Percentiles rank a stretch among this genome's conserved stretches.
These are phyloP conservation scores for Gloeopeniophorella convolvens DNA, from an alignment of 768 basidiomycete species.

Conservation along the genomic window DNA sequence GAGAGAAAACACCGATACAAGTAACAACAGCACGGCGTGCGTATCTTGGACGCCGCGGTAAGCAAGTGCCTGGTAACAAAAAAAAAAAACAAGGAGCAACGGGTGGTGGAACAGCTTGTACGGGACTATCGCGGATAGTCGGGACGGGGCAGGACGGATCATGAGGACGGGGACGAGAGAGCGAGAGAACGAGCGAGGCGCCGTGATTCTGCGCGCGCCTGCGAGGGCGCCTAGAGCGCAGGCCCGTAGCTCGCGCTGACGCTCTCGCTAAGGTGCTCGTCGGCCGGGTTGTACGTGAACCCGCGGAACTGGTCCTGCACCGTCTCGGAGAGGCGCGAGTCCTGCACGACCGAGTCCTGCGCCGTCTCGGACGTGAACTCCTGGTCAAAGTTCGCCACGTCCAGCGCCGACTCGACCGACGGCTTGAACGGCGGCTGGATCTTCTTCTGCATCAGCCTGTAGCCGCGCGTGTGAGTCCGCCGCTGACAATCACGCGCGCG, in stretches of 20 bases:
- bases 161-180: too few relatives aligned
- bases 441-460: constrained; percentile 81
- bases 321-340: constrained; percentile 87
- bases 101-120: too few relatives aligned
- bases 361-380: constrained; percentile 96
- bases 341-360: constrained; percentile 92
- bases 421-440: constrained; percentile 98
- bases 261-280: constrained; percentile 81
- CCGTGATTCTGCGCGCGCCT: constrained; percentile 9
- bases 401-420: constrained; percentile 89
- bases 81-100: too few relatives aligned
- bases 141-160: too few relatives aligned
- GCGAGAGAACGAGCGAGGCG: too few relatives aligned
- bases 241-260: constrained; percentile 62
- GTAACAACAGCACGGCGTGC: too few relatives aligned
- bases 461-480: not conserved
- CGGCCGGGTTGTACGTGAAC: constrained; percentile 83
- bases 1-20: too few relatives aligned
- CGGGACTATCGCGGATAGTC: too few relatives aligned
- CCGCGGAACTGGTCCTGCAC: constrained; percentile 95
- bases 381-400: constrained; percentile 94
- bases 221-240: constrained; percentile 6
- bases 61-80: too few relatives aligned
- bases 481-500: not conserved
- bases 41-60: too few relatives aligned